Conservation (phyloP, 768 basidiomycete genomes). For the Amylocystis lapponica region DNA sequence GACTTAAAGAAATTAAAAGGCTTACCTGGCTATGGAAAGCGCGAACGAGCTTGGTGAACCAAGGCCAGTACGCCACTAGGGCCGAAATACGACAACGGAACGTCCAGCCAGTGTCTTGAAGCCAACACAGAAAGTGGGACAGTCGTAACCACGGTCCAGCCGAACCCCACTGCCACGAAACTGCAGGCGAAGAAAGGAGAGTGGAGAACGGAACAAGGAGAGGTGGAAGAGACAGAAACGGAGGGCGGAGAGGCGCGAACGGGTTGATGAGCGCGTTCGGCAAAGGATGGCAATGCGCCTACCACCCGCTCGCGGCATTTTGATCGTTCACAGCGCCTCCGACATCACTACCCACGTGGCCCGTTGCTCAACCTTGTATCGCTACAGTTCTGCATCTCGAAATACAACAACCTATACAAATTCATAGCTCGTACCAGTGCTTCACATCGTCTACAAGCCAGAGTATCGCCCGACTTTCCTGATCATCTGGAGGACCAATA, state of each 20-base stretch:
- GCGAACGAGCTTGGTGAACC: no score
- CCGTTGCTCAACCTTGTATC: no score
- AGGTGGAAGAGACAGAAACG: conserved; percentile 13
- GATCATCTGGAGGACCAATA: conserved; percentile 38
- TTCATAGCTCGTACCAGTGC: conserved; percentile 68
- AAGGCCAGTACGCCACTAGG: conserved; percentile 45
- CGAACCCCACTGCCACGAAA: conserved; percentile 19
- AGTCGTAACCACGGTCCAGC: conserved; percentile 29
- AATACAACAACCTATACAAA: no score
- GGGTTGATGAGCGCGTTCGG: conserved; percentile 2
- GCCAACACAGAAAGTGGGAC: conserved; percentile 5
- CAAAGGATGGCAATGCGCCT: not conserved
- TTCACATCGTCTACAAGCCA: conserved; percentile 53
- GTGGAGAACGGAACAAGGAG: conserved; percentile 20
- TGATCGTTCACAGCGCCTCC: no score
- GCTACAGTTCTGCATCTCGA: no score
- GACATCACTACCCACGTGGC: no score
- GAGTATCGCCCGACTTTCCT: conserved; percentile 44
- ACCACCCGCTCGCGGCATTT: not conserved
- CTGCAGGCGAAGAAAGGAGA: conserved; percentile 17
- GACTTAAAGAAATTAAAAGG: no score
- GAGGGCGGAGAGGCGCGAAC: no score
- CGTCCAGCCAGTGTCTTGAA: conserved; percentile 20
- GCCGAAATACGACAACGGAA: conserved; percentile 23
- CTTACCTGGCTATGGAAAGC: no score